Evolutionary conservation across 768 basidiomycete species (phyloP), one percentile per base, ranked within the genome.

Genomic region (Mycena rebaudengoi): DNA sequence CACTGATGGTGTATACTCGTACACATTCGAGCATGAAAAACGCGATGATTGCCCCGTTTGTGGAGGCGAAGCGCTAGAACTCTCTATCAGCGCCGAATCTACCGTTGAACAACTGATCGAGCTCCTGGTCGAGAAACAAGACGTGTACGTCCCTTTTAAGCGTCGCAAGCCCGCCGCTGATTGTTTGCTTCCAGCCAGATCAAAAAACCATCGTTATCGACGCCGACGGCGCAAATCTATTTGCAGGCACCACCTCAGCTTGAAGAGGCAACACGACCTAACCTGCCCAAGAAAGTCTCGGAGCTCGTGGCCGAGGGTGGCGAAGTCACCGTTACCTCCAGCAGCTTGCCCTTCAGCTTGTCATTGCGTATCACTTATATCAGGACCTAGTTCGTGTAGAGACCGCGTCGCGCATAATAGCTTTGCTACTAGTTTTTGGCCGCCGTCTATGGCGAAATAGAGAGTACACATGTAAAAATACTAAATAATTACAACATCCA

Each of bases 1-100:
- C 32, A 98, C 95, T 10, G 96, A 98, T 53, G 92, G 95, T 23
- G 87, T 99, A 11, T 99, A 99, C 78, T 96, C 97, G 2, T 96
- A 93, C 79, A 99, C 98, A 0, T 99, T 99, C 73, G 90, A 98
- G 79, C 93, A 97, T 72, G 95, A 98, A 80, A 90, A 88, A 71
- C 91, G 95, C 35, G 85, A 86, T 1, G 95, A 99, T 72, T 99
- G 98, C 75, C 98, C 98, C 4, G 98, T 99, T 7, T 99, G 98
- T 70, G 98, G 98, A 5, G 96, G 96, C 32, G 93, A 97, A 74
- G 81, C 92, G 0, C 78, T 96, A 41, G 90, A 94, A 54, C 82
- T 96, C 33, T 76, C 83, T 1, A 85, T 98, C 62, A 87, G 82
- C 59, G 81, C 82, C 28, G 91, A 92, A 5, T 84, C 87, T 80